phyloP scores from a whole-genome alignment of 2,329 filamentous ascomycete genomes.

The Dothideomycetes sp. region DNA sequence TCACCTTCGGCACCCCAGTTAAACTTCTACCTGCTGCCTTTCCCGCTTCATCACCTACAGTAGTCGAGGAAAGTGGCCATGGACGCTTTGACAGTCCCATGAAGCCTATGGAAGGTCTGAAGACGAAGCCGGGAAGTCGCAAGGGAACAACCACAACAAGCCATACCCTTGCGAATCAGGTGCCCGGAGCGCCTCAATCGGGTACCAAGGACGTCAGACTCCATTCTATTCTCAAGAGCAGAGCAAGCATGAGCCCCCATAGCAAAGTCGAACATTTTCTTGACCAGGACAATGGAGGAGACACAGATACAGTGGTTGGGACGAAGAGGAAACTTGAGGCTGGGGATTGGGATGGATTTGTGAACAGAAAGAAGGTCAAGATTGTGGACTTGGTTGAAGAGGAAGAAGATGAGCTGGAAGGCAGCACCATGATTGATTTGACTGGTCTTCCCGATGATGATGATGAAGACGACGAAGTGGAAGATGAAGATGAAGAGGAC shows the following conservation, averaged over 20 bases:
- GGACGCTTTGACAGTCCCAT: not conserved
- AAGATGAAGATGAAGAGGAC: not conserved
- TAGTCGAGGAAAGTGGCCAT: not conserved
- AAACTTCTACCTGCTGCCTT: not conserved
- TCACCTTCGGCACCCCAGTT: not conserved
- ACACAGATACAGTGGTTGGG: not conserved
- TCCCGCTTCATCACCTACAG: not conserved
- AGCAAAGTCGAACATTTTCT: not conserved
- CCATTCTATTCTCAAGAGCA: not conserved
- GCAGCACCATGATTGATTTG: not conserved
- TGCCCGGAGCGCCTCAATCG: not conserved
- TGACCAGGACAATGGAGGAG: not conserved
- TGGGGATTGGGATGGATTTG: not conserved
- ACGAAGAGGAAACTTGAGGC: not conserved
- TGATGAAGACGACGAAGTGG: not conserved
- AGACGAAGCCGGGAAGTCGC: not conserved
- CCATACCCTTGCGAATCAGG: not conserved
- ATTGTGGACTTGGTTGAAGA: not conserved
- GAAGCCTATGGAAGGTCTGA: not conserved
- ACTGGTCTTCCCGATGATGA: not conserved
- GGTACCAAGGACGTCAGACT: not conserved
- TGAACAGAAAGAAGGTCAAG: not conserved
- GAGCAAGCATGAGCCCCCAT: not conserved
- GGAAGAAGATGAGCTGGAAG: not conserved
- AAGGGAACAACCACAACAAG: not conserved